Evolutionary conservation across 1,284 basidiomycete species (phyloP).

Genomic region (Moniliophthora roreri): DNA sequence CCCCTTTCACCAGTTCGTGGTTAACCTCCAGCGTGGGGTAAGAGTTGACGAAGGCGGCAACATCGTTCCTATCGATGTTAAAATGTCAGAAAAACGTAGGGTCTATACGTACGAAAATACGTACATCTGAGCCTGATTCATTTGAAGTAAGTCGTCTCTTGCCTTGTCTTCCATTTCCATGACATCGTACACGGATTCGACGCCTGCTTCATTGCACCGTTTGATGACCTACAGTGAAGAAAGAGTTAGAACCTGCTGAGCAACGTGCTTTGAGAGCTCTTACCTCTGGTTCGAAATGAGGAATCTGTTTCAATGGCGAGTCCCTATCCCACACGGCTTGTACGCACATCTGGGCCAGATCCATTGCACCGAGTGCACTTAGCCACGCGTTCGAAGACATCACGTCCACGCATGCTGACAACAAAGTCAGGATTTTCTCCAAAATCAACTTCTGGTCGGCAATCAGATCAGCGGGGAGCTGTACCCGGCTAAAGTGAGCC

Average conservation of each 20-base stretch:
- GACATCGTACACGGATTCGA: slow-evolving; percentile 91
- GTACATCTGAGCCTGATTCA: slow-evolving; percentile 86
- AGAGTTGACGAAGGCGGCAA: slow-evolving; percentile 92
- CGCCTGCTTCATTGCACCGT: slow-evolving; percentile 78
- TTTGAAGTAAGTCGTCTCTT: slow-evolving; percentile 79
- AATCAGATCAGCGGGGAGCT: slow-evolving; percentile 90
- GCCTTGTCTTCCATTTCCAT: slow-evolving; percentile 97
- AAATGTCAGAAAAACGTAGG: slow-evolving; percentile 13
- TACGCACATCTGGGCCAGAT: slow-evolving; percentile 98
- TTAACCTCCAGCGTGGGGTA: slow-evolving; percentile 92
- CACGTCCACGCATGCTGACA: slow-evolving; percentile 95
- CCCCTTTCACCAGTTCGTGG: slow-evolving; percentile 79
- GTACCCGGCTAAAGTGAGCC: slow-evolving; percentile 93
- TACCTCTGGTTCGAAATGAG: slow-evolving; percentile 90
- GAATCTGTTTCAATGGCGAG: slow-evolving; percentile 92
- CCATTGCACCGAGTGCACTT: slow-evolving; percentile 96
- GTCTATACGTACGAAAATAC: slow-evolving; percentile 25
- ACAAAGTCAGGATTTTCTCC: slow-evolving; percentile 86
- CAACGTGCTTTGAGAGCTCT: slow-evolving; percentile 5
- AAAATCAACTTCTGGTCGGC: slow-evolving; percentile 89
- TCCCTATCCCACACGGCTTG: slow-evolving; percentile 98
- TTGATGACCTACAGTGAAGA: slow-evolving; percentile 60
- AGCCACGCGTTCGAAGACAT: slow-evolving; percentile 97
- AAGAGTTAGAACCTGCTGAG: background rate
- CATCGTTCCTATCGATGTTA: slow-evolving; percentile 62